Percentiles rank a stretch among this genome's conserved stretches.
These are phyloP conservation scores for Asterophora parasitica DNA, from an alignment of 768 basidiomycete genomes.

Conservation along the genomic window DNA sequence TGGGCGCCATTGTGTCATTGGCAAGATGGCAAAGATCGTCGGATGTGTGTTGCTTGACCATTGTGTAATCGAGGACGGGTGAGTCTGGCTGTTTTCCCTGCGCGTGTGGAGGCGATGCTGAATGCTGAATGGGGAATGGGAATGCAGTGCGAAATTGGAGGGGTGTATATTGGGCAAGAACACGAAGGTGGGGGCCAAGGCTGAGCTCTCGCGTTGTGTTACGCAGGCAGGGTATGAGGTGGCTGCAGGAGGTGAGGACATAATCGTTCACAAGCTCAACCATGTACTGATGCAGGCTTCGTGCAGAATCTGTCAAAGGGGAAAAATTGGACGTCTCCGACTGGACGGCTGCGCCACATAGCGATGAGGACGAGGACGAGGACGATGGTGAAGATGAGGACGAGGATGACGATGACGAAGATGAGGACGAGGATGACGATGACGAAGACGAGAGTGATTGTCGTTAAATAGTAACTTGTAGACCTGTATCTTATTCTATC, in stretches of 20 bases:
- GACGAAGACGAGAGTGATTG: background rate
- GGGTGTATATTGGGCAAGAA: constrained; percentile 72
- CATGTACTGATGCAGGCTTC: background rate
- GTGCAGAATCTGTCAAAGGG: constrained; percentile 13
- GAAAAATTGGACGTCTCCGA: constrained; percentile 21
- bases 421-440: constrained; percentile 3
- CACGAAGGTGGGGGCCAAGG: constrained; percentile 67
- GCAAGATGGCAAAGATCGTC: constrained; percentile 76
- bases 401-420: constrained; percentile 1
- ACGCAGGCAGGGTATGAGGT: constrained; percentile 80
- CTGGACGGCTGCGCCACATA: constrained; percentile 16
- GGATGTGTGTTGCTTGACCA: constrained; percentile 87
- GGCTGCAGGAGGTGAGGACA: constrained; percentile 47
- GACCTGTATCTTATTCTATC: no score
- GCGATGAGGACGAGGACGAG: constrained; percentile 3
- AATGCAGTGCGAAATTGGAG: constrained; percentile 65
- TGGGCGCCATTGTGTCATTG: constrained; percentile 80
- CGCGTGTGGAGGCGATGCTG: background rate
- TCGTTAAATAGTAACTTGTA: no score
- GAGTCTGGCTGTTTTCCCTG: constrained; percentile 18
- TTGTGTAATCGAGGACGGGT: constrained; percentile 87
- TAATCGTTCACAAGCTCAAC: background rate
- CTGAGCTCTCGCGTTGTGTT: constrained; percentile 61
- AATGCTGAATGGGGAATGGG: constrained; percentile 1
- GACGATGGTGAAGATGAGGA: background rate